Conservation (phyloP, 1,284 basidiomycete species). For the Trichosporon sp. region DNA sequence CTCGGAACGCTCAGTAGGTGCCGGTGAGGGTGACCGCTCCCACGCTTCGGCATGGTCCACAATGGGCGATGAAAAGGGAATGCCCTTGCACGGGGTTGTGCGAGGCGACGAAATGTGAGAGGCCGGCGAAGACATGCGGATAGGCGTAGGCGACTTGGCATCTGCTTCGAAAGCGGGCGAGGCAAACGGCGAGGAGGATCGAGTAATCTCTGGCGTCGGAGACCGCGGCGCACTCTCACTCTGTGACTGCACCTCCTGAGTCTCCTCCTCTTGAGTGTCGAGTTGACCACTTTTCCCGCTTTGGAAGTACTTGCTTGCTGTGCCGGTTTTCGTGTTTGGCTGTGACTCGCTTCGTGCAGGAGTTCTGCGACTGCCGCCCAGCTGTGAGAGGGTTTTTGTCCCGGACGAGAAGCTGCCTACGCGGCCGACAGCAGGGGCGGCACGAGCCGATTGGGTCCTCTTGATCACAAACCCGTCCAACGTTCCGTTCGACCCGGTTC, state of each 20-base stretch:
- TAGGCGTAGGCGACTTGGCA: constrained; percentile 6
- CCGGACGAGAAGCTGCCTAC: constrained; percentile 39
- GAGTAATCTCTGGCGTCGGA: constrained; percentile 7
- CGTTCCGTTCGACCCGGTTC: constrained; percentile 20
- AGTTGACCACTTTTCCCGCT: constrained; percentile 6
- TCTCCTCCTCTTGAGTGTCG: constrained; percentile 28
- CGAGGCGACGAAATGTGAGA: constrained; percentile 12
- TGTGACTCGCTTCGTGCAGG: constrained; percentile 1
- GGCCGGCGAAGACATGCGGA: constrained; percentile 9
- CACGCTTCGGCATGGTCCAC: neutral
- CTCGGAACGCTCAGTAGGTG: neutral
- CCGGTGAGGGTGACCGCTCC: neutral
- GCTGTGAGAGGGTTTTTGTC: constrained; percentile 38
- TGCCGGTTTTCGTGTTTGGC: neutral
- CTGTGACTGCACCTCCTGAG: constrained; percentile 7
- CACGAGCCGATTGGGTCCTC: constrained; percentile 18
- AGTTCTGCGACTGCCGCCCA: neutral
- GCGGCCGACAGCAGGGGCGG: constrained; percentile 27
- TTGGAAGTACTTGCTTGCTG: constrained; percentile 36
- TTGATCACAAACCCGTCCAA: constrained; percentile 42
- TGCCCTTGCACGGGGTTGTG: constrained; percentile 2
- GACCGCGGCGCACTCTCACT: constrained; percentile 2
- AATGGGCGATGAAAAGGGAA: constrained; percentile 5
- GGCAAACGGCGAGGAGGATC: constrained; percentile 24
- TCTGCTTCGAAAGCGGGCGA: neutral